Conservation (phyloP, 306 rosid genomes). For the Cicer cuneatum region DNA sequence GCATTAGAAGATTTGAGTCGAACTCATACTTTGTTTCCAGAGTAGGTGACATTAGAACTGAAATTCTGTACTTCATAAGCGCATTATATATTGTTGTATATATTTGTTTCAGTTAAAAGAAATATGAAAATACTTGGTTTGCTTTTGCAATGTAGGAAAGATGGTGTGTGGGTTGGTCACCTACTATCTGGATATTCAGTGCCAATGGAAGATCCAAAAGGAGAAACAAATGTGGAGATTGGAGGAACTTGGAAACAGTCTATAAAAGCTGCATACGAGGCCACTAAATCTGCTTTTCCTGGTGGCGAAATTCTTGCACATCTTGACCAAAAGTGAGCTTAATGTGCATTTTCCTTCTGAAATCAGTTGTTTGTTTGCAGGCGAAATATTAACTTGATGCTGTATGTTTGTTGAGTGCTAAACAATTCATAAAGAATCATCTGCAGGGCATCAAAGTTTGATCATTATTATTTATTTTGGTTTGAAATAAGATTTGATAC, state of each 20-base stretch:
- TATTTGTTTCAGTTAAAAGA: neutral
- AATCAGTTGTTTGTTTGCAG: neutral
- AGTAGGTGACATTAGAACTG: too few species aligned
- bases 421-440: neutral
- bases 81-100: too few species aligned
- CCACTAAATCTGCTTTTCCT: conserved; percentile 77
- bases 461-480: neutral
- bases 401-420: conserved; percentile 19
- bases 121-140: conserved; percentile 20
- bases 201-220: conserved; percentile 96
- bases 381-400: conserved; percentile 19
- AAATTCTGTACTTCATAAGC: too few species aligned
- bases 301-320: conserved; percentile 95
- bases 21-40: too few species aligned
- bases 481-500: neutral
- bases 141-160: conserved; percentile 66
- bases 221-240: conserved; percentile 51
- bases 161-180: conserved; percentile 97
- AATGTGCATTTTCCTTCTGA: conserved; percentile 18
- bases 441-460: neutral
- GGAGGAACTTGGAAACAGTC: conserved; percentile 93
- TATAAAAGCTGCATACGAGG: conserved; percentile 76
- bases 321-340: conserved; percentile 92
- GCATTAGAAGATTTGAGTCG: too few species aligned
- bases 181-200: conserved; percentile 90